phyloP scores from a whole-genome alignment of 768 basidiomycete genomes.

The Hypholoma sublateritium region DNA sequence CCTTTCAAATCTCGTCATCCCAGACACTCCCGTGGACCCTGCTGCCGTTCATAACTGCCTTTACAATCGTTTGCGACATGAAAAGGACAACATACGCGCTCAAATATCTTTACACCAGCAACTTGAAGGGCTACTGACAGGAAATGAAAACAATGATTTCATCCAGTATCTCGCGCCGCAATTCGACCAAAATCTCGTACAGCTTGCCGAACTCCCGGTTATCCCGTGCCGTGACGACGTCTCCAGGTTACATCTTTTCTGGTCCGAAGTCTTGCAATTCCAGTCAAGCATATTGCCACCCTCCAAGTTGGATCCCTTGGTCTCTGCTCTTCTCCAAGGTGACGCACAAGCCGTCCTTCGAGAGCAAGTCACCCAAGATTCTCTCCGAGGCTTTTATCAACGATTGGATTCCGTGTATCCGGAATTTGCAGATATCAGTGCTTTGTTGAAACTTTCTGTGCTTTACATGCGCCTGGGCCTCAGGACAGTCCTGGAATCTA shows the following conservation, averaged over 20 bases:
- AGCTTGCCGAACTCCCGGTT: conserved; percentile 24
- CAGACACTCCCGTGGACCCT: conserved; percentile 86
- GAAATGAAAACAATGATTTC: conserved; percentile 52
- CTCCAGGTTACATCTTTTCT: conserved; percentile 58
- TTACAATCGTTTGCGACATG: conserved; percentile 40
- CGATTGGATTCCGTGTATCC: conserved; percentile 68
- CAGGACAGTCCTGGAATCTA: conserved; percentile 39
- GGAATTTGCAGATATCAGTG: conserved; percentile 69
- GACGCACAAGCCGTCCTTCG: conserved; percentile 43
- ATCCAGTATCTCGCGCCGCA: conserved; percentile 42
- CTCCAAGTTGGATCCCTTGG: conserved; percentile 50
- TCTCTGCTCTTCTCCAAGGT: conserved; percentile 31
- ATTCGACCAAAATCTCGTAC: conserved; percentile 28
- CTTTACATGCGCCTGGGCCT: conserved; percentile 73
- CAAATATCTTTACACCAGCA: conserved; percentile 55
- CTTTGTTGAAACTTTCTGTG: conserved; percentile 66
- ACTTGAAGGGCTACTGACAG: conserved; percentile 56
- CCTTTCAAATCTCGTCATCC: conserved; percentile 73
- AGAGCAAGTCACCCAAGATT: conserved; percentile 76
- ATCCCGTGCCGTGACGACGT: conserved; percentile 40
- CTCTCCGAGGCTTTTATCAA: conserved; percentile 74
- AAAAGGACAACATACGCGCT: conserved; percentile 37
- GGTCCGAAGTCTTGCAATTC: conserved; percentile 81
- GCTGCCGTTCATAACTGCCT: conserved; percentile 58
- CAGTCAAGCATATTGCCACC: conserved; percentile 51